phyloP scores from a whole-genome alignment of 495 filamentous ascomycete species.

The Penicillium flavigenum region DNA sequence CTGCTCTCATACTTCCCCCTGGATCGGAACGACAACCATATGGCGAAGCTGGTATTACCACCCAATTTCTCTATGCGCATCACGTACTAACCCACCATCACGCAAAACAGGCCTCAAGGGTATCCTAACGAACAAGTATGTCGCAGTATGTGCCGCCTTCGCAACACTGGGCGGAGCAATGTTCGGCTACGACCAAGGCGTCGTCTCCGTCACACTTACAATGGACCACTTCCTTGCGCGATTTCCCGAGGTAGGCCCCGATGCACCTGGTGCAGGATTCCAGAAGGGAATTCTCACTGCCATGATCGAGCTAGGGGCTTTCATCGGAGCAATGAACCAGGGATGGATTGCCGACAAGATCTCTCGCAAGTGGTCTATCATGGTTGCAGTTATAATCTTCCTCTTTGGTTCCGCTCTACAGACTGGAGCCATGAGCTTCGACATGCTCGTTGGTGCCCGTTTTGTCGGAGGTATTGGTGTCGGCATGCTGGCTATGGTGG shows the following conservation, averaged over 20 bases:
- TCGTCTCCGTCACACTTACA: constrained; percentile 52
- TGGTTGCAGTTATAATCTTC: constrained; percentile 53
- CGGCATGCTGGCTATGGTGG: constrained; percentile 68
- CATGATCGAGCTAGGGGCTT: constrained; percentile 58
- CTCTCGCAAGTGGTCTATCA: constrained; percentile 53
- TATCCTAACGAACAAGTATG: constrained; percentile 46
- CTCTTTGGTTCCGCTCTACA: constrained; percentile 52
- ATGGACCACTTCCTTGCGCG: constrained; percentile 53
- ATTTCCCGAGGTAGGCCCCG: constrained; percentile 43
- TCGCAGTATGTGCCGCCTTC: constrained; percentile 48
- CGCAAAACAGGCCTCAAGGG: constrained; percentile 34
- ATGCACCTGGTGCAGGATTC: constrained; percentile 46
- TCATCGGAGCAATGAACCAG: constrained; percentile 52
- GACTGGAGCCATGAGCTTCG: constrained; percentile 50
- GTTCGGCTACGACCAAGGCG: constrained; percentile 56
- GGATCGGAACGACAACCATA: constrained; percentile 1
- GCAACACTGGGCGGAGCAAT: constrained; percentile 51
- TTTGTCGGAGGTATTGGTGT: constrained; percentile 68
- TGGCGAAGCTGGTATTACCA: neutral
- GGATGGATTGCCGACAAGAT: constrained; percentile 58
- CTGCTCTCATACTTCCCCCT: neutral
- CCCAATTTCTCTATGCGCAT: neutral
- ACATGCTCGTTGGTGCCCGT: constrained; percentile 64
- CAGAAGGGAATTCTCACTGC: constrained; percentile 57
- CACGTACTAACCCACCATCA: neutral